Percentiles rank a stretch among this genome's conserved stretches.
Conservation (phyloP, 441 rosid species). For the Dalechampia spathulata region DNA sequence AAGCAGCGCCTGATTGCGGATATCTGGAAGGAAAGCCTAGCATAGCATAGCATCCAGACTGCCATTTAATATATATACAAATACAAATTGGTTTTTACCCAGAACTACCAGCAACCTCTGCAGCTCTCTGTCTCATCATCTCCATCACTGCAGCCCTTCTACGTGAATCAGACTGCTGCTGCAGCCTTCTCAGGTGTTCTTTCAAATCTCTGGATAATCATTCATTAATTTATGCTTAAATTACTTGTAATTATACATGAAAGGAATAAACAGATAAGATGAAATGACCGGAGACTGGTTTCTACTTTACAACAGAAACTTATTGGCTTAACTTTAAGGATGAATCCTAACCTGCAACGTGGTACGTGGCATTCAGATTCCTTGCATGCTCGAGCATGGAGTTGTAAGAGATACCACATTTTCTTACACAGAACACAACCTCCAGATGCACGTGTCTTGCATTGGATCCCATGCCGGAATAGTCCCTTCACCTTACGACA, state of each 20-base stretch:
- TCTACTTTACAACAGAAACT: slow-evolving; percentile 6
- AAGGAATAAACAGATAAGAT: no score
- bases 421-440: slow-evolving; percentile 95
- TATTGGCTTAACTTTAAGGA: not conserved
- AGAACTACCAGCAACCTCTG: slow-evolving; percentile 80
- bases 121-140: slow-evolving; percentile 99
- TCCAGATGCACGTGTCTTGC: slow-evolving; percentile 91
- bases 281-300: no score
- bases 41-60: no score
- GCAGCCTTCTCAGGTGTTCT: slow-evolving; percentile 93
- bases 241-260: not conserved
- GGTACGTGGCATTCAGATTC: slow-evolving; percentile 96
- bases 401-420: slow-evolving; percentile 99
- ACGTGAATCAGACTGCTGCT: slow-evolving; percentile 98
- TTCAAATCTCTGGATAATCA: slow-evolving; percentile 67
- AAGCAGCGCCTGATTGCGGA: slow-evolving; percentile 24
- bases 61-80: slow-evolving; percentile 38
- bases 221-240: not conserved
- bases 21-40: no score
- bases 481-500: slow-evolving; percentile 98
- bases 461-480: slow-evolving; percentile 92
- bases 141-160: slow-evolving; percentile 99
- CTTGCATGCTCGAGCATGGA: slow-evolving; percentile 99
- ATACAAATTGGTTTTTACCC: slow-evolving; percentile 47
- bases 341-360: slow-evolving; percentile 77